These are phyloP conservation scores for Leccinum subspadiceum DNA, from an alignment of 1,284 basidiomycete genomes.

Conservation along the genomic window DNA sequence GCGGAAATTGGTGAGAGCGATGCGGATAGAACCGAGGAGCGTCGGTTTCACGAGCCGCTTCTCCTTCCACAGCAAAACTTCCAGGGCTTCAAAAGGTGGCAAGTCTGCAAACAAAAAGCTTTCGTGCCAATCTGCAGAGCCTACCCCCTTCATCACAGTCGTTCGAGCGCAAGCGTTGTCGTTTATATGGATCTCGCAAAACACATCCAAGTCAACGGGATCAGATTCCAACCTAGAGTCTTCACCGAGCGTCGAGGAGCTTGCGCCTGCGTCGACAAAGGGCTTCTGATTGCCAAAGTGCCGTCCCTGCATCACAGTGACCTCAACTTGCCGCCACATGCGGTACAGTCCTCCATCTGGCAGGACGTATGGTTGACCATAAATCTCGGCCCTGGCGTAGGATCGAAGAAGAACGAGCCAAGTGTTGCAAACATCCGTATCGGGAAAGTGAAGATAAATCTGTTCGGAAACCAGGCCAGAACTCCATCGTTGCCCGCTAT, in stretches of 20 bases:
- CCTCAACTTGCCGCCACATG: conserved; percentile 79
- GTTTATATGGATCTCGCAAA: conserved; percentile 68
- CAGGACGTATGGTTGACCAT: conserved; percentile 58
- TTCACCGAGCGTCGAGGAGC: conserved; percentile 29
- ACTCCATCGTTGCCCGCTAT: conserved; percentile 61
- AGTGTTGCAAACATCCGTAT: conserved; percentile 56
- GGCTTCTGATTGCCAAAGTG: conserved; percentile 54
- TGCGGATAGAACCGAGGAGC: conserved; percentile 58
- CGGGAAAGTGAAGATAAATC: conserved; percentile 66
- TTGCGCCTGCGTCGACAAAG: conserved; percentile 26
- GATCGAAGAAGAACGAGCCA: conserved; percentile 77
- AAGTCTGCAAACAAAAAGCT: conserved; percentile 69
- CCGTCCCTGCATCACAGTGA: conserved; percentile 67
- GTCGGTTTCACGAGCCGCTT: conserved; percentile 58
- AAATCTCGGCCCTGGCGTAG: conserved; percentile 74
- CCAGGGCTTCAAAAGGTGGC: conserved; percentile 67
- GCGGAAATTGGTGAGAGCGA: conserved; percentile 68
- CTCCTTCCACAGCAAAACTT: conserved; percentile 64
- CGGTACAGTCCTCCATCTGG: conserved; percentile 73
- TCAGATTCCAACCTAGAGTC: conserved; percentile 45
- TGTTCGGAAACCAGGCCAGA: conserved; percentile 57
- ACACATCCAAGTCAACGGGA: conserved; percentile 62
- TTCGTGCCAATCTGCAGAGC: conserved; percentile 76
- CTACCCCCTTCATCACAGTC: conserved; percentile 63
- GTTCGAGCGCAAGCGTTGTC: conserved; percentile 66